Percentiles rank a stretch among this genome's conserved stretches.
These are phyloP conservation scores for Capsicum pubescens DNA, from an alignment of 257 asterid genomes.

Conservation along the genomic window DNA sequence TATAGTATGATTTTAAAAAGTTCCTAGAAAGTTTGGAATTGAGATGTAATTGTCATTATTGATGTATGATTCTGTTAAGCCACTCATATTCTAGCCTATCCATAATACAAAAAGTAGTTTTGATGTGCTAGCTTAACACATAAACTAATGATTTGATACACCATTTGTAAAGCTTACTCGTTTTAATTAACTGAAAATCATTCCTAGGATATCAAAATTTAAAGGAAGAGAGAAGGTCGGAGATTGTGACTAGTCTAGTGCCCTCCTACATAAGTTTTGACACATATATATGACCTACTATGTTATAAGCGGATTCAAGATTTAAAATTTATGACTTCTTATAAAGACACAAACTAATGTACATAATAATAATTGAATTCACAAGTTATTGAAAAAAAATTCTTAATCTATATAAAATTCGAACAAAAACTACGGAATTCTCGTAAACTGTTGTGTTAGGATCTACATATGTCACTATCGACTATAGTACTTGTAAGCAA, in stretches of 20 bases:
- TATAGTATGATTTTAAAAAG: not conserved
- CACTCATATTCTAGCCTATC: not conserved
- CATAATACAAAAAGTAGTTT: not conserved
- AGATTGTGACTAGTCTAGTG: not conserved
- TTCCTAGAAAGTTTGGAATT: not conserved
- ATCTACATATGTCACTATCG: not conserved
- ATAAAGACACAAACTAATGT: not conserved
- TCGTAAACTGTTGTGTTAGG: too few species aligned
- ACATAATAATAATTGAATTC: not conserved
- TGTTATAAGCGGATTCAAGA: not conserved
- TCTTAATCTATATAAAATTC: not conserved
- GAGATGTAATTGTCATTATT: not conserved
- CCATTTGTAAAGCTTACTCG: not conserved
- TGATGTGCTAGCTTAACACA: not conserved
- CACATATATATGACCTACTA: not conserved
- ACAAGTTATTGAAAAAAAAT: too few species aligned
- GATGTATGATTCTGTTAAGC: not conserved
- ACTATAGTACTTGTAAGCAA: not conserved
- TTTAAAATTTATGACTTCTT: not conserved
- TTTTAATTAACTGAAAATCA: not conserved
- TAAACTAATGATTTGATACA: not conserved
- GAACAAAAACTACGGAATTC: not conserved
- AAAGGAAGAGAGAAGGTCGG: not conserved
- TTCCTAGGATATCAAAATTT: not conserved
- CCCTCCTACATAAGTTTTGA: not conserved